phyloP scores from a whole-genome alignment of 257 asterid species.

The Ballota nigra region DNA sequence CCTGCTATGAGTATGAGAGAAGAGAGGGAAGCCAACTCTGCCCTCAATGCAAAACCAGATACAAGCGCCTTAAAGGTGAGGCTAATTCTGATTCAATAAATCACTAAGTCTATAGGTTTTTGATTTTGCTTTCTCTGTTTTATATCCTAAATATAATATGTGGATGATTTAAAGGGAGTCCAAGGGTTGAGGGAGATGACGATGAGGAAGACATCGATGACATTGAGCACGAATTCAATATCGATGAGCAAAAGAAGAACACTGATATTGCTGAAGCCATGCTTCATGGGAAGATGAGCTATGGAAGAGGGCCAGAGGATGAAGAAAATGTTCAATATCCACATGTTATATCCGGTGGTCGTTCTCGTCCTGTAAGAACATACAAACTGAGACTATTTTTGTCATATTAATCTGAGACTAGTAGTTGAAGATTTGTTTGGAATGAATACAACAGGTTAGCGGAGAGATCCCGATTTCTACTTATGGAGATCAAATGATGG shows the following conservation, averaged over 20 bases:
- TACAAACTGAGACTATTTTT: not conserved
- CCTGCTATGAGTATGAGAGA: conserved; percentile 94
- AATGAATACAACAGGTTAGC: conserved; percentile 55
- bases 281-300: conserved; percentile 98
- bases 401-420: not conserved
- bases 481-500: conserved; percentile 70
- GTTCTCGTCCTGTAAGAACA: conserved; percentile 68
- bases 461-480: conserved; percentile 70
- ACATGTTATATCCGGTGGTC: conserved; percentile 76
- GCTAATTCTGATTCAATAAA: not conserved
- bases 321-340: conserved; percentile 72
- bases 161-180: conserved; percentile 58
- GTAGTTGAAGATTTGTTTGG: not conserved
- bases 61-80: conserved; percentile 79
- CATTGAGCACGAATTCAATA: conserved; percentile 92
- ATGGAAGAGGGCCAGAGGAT: conserved; percentile 91
- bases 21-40: conserved; percentile 90
- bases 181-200: conserved; percentile 95
- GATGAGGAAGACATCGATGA: conserved; percentile 95
- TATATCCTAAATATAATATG: no score
- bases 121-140: no score
- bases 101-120: not conserved
- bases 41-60: conserved; percentile 96
- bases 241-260: conserved; percentile 64
- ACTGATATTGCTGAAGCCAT: conserved; percentile 72